Percentiles rank a stretch among this genome's conserved stretches.
Evolutionary conservation across 805 yeast species (phyloP).

Genomic region (Lachancea lanzarotensis): DNA sequence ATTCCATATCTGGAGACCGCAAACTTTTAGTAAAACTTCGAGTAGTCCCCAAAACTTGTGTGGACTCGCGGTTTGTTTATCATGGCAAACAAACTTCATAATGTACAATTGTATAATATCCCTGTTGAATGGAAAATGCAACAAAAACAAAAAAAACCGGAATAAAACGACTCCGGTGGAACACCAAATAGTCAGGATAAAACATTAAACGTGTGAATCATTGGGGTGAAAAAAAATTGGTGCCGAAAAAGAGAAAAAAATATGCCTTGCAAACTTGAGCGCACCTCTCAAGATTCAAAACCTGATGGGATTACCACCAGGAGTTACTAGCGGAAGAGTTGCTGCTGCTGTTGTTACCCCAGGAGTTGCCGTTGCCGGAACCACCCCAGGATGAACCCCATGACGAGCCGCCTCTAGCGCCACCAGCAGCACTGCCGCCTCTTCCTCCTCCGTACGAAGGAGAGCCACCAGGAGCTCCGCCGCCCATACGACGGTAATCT

Average conservation of each 20-base stretch:
- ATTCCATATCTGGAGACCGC: conserved; percentile 1
- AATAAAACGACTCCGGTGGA: conserved; percentile 7
- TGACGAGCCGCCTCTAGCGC: conserved; percentile 24
- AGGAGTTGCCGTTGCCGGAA: conserved; percentile 9
- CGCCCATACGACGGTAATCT: conserved; percentile 45
- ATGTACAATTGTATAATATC: conserved; percentile 25
- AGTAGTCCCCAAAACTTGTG: background rate
- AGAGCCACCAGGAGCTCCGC: conserved; percentile 14
- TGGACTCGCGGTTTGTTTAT: conserved; percentile 3
- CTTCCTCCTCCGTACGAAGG: conserved; percentile 24
- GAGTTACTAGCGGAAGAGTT: conserved; percentile 32
- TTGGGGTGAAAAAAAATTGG: background rate
- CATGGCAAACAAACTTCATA: conserved; percentile 8
- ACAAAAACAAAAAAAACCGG: conserved; percentile 4
- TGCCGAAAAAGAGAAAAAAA: background rate
- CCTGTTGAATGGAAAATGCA: conserved; percentile 12
- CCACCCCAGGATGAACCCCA: conserved; percentile 17
- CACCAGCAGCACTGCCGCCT: conserved; percentile 32
- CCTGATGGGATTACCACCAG: conserved; percentile 6
- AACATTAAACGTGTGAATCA: conserved; percentile 7
- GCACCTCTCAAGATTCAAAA: background rate
- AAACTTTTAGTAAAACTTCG: background rate
- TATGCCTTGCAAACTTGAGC: background rate
- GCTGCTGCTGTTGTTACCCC: conserved; percentile 15
- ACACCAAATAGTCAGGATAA: conserved; percentile 11